These are phyloP conservation scores for Thuidium tamariscinum DNA, from an alignment of 225 moss, liverwort and hornwort genomes.

Conservation along the genomic window DNA sequence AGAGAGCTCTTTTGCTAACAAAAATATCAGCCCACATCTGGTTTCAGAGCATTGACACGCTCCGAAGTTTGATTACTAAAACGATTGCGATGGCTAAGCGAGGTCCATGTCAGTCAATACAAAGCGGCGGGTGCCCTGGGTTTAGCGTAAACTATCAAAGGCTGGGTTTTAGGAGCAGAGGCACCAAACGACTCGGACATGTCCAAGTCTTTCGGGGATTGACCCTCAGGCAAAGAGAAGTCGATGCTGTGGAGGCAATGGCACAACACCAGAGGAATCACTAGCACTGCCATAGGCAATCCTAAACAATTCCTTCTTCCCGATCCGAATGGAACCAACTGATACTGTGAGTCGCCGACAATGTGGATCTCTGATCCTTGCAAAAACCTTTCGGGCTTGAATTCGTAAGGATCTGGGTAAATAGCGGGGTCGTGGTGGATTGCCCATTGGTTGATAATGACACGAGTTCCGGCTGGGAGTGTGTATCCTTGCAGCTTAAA, in stretches of 20 bases:
- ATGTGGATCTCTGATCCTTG: constrained; percentile 5
- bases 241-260: constrained; percentile 47
- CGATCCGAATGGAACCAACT: constrained; percentile 50
- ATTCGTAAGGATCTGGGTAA: constrained; percentile 41
- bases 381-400: constrained; percentile 56
- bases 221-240: constrained; percentile 26
- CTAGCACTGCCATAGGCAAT: constrained; percentile 31
- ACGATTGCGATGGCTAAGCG: neutral
- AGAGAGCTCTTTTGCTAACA: neutral
- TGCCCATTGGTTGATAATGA: constrained; percentile 54
- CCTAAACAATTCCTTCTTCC: constrained; percentile 59
- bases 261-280: constrained; percentile 30
- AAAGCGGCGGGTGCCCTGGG: constrained; percentile 18
- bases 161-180: constrained; percentile 1
- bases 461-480: constrained; percentile 42
- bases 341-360: constrained; percentile 33
- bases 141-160: constrained; percentile 16
- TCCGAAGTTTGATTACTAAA: neutral
- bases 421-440: constrained; percentile 45
- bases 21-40: neutral
- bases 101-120: neutral
- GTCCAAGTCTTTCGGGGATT: constrained; percentile 26
- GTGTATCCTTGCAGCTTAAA: constrained; percentile 37
- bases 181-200: constrained; percentile 21
- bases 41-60: neutral